A percentile compares a stretch with the other conserved stretches of the same genome.
These are phyloP conservation scores for Trypanosoma cruzi DNA, from an alignment of 208 protist genomes.

Conservation along the genomic window DNA sequence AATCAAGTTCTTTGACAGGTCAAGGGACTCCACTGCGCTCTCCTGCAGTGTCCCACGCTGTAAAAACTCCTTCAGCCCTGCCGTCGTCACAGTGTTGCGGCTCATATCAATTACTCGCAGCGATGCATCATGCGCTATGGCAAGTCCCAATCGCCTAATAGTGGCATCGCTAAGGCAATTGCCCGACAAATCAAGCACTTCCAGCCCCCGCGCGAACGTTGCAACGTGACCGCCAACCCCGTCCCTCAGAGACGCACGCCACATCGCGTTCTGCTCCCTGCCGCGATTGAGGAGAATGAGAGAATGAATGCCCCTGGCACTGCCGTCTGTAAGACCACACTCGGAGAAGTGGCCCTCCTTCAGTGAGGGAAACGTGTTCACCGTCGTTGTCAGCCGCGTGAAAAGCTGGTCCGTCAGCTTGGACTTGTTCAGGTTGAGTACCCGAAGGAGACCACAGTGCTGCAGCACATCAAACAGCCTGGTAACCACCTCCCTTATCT, in stretches of 20 bases:
- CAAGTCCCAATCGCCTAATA: conserved; percentile 38
- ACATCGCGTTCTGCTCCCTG: conserved; percentile 25
- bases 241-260: conserved; percentile 49
- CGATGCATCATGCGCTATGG: conserved; percentile 40
- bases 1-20: conserved; percentile 54
- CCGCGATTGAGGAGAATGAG: conserved; percentile 36
- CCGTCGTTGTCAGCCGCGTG: conserved; percentile 9
- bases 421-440: conserved; percentile 43
- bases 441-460: conserved; percentile 36
- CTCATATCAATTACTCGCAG: conserved; percentile 58
- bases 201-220: conserved; percentile 24
- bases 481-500: conserved; percentile 2
- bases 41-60: conserved; percentile 39
- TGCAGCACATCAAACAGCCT: conserved; percentile 44
- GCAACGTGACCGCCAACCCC: conserved; percentile 1
- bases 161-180: conserved; percentile 62
- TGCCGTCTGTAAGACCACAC: conserved; percentile 59
- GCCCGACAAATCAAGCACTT: conserved; percentile 54
- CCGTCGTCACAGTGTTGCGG: conserved; percentile 42
- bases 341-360: conserved; percentile 61
- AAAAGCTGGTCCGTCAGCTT: conserved; percentile 40
- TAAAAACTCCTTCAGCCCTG: conserved; percentile 36
- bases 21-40: conserved; percentile 53
- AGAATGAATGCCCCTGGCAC: conserved; percentile 38
- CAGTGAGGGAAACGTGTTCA: conserved; percentile 34